Conservation (phyloP, 805 yeast genomes). For the Suhomyces faveliae region DNA sequence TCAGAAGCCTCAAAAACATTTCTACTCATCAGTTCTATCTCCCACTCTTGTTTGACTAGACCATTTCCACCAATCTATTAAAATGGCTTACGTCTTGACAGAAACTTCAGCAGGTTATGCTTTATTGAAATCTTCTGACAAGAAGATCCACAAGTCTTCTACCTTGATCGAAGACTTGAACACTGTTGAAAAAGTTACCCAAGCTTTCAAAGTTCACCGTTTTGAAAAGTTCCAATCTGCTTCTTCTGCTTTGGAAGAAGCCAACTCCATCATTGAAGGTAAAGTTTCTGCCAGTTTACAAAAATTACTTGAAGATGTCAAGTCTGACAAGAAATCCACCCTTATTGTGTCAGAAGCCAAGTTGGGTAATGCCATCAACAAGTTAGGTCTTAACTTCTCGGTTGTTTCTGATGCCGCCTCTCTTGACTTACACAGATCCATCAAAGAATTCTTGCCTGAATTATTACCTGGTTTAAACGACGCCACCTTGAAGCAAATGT, state of each 20-base stretch:
- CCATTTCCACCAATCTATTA: background rate
- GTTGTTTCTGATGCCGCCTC: conserved; percentile 95
- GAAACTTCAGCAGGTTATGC: conserved; percentile 99
- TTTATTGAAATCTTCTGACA: conserved; percentile 93
- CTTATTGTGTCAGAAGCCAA: conserved; percentile 93
- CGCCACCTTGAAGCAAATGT: conserved; percentile 85
- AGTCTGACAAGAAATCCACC: conserved; percentile 79
- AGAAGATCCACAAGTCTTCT: conserved; percentile 88
- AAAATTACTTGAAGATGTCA: conserved; percentile 69
- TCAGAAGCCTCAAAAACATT: conserved; percentile 6
- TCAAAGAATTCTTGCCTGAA: conserved; percentile 91
- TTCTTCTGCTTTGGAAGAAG: conserved; percentile 94
- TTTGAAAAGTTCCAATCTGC: conserved; percentile 94
- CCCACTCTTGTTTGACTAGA: background rate
- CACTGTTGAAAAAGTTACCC: conserved; percentile 78
- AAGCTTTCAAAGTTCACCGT: conserved; percentile 91
- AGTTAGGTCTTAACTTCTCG: conserved; percentile 81
- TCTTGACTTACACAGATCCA: conserved; percentile 90
- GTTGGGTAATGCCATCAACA: conserved; percentile 94
- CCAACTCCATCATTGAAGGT: conserved; percentile 89
- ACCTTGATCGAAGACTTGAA: conserved; percentile 72
- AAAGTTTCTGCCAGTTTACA: conserved; percentile 84
- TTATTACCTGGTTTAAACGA: conserved; percentile 91
- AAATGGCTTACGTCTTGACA: conserved; percentile 85
- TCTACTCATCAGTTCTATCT: conserved; percentile 1